Evolutionary conservation across 805 yeast genomes (phyloP), one percentile per base, ranked within the genome.

Genomic region (Cyberlindnera nakhonratchasimensis): DNA sequence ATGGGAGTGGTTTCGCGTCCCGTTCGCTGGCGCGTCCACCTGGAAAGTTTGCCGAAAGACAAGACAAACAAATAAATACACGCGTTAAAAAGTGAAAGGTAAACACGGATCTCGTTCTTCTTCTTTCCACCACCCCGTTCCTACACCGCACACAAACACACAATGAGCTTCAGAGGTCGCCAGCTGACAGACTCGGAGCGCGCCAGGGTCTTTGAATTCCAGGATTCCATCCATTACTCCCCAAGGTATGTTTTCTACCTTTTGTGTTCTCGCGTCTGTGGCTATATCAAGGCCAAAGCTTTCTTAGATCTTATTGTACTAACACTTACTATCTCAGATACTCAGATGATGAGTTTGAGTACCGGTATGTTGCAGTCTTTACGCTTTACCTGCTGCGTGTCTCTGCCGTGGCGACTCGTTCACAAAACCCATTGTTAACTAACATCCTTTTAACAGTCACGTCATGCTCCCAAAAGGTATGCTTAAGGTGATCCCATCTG

Each of bases 391-490:
- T 4, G 11, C 21, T 29, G 20, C 32, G 20, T 14, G 8, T 29
- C 32, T 10, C 32, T 5, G 14, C 20, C 32, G 7, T 29, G 7
- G 13, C 7, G 30, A 13, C 7, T 14, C 16, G 14, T 10, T 10
- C 14, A 9, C 23, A 24, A 16, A 25, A 16, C 11, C 14, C 14
- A 7, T 21, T 7, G 7, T 11, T 14, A 24, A 37, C 40, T 37
- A 30, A 37, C 40, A 17, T 12, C 30, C 14, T n/a, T 21, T 2
- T 7, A 23, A 16, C 28, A 66, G 99, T 62, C 99, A 93, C 62
- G 99, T 93, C 37, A 90, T 93, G 79, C 75, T 93, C 40, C 99
- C 99, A 50, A 89, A 95, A 61, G 88, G 85, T 48, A 87, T 93
- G 96, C 75, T 93, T 42, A 91, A 90, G 63, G 87, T 80, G 24